Conservation (phyloP, 1,139 yeast species). For the Protomyces inouyei region DNA sequence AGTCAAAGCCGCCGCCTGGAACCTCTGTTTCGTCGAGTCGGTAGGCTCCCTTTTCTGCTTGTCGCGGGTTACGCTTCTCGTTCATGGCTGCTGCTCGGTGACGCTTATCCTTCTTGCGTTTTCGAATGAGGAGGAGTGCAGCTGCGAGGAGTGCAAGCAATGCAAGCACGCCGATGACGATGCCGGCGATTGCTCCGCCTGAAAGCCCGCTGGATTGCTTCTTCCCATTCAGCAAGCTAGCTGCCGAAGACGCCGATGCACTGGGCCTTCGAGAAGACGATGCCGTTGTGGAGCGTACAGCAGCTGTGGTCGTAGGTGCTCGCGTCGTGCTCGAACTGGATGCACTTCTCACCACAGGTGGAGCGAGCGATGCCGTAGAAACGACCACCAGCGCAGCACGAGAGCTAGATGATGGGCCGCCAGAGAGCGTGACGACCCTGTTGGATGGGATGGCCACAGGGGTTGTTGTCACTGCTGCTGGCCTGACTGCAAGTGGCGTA, state of each 20-base stretch:
- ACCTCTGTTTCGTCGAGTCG: conserved; percentile 13
- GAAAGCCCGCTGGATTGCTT: conserved; percentile 3
- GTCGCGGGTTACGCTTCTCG: conserved; percentile 5
- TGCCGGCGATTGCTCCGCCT: conserved; percentile 22
- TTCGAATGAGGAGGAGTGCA: conserved; percentile 12
- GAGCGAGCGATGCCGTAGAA: neutral
- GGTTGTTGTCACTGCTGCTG: conserved; percentile 3
- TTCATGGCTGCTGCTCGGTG: neutral
- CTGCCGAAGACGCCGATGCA: neutral
- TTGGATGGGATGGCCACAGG: neutral
- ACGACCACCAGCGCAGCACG: no score
- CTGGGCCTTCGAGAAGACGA: conserved; percentile 4
- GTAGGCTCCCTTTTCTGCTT: conserved; percentile 13
- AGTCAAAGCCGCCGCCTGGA: conserved; percentile 17
- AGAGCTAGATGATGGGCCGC: neutral
- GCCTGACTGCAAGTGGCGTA: conserved; percentile 3
- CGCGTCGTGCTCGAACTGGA: neutral
- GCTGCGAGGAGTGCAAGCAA: conserved; percentile 10
- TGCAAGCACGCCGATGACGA: conserved; percentile 18
- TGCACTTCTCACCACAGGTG: neutral
- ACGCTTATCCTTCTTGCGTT: conserved; percentile 4
- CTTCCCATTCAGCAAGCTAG: neutral
- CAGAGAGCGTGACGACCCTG: neutral
- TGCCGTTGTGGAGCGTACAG: neutral
- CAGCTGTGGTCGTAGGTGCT: neutral